Conservation (phyloP, 2,329 filamentous ascomycete species). For the Aureobasidium vineae region DNA sequence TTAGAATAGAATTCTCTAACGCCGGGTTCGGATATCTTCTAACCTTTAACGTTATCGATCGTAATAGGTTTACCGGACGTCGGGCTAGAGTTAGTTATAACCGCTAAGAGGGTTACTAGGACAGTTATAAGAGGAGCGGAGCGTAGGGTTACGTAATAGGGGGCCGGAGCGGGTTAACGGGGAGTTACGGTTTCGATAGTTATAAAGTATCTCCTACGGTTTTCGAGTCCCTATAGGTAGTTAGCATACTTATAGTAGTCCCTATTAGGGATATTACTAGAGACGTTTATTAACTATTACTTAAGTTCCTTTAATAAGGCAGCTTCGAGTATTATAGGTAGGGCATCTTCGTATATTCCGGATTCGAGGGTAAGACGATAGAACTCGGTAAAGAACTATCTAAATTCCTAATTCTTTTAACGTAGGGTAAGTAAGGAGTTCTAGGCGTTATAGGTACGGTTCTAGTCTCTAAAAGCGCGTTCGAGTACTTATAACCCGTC, state of each 20-base stretch:
- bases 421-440: not conserved
- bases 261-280: not conserved
- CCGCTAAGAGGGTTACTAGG: not conserved
- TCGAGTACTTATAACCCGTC: not conserved
- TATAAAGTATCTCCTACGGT: not conserved
- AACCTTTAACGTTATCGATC: not conserved
- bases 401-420: slow-evolving; percentile 5
- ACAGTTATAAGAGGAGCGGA: not conserved
- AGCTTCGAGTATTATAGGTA: slow-evolving; percentile 5
- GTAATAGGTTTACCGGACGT: not conserved
- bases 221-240: not conserved
- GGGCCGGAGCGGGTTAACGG: not conserved
- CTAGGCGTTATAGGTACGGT: not conserved
- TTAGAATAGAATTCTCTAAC: not conserved
- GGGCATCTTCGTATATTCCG: not conserved
- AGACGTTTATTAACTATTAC: not conserved
- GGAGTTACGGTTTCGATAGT: not conserved
- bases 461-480: not conserved
- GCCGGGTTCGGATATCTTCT: not conserved
- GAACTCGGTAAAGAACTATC: slow-evolving; percentile 4
- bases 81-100: not conserved
- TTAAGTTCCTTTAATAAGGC: not conserved
- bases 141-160: not conserved
- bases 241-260: not conserved
- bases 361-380: not conserved